Evolutionary conservation across 306 rosid species (phyloP), one percentile per base, ranked within the genome.

Genomic region (Ormosia emarginata): DNA sequence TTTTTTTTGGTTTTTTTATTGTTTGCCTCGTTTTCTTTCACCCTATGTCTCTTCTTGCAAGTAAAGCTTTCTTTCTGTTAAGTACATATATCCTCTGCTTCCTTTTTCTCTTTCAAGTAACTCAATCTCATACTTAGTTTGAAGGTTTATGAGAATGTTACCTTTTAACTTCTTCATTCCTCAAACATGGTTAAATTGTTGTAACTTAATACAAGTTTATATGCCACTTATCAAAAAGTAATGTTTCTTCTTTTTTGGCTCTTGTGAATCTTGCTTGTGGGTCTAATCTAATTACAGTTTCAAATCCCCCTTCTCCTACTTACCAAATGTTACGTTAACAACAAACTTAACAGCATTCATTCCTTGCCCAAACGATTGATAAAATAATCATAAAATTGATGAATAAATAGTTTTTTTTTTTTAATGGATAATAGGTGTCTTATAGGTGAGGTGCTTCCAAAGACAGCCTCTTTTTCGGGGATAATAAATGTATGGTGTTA

Each of bases 21-120:
- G 34, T 24, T 74, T 37, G 18, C 2, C 66, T 53, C 14, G 8
- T 55, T 79, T 30, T 67, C 14, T 36, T 33, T 53, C 10, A 24
- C 10, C 44, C 17, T 39, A 0, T 49, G 17, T 18, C 55, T 11
- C 78, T 44, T 43, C 76, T 46, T 55, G 73, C 78, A 69, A 85
- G 82, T 46, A 55, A 87, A 47, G 15, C 67, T 71, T 61, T 49
- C 58, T 43, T 43, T 81, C 81, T 90, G 88, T 82, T 83, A 83
- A 83, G 86, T 84, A 85, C 85, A 64, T 78, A 82, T 65, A 9
- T 86, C 52, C 13, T 41, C 7, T 64, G 50, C 75, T 11, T 78
- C 24, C n/a, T 18, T 62, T 15, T 53, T 63, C 2, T 39, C 29
- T 46, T 34, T 40, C 52, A 78, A 37, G 74, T 37, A 75, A 82